Conservation (phyloP, 495 filamentous ascomycete species). For the Saxispiralis lemnorum region DNA sequence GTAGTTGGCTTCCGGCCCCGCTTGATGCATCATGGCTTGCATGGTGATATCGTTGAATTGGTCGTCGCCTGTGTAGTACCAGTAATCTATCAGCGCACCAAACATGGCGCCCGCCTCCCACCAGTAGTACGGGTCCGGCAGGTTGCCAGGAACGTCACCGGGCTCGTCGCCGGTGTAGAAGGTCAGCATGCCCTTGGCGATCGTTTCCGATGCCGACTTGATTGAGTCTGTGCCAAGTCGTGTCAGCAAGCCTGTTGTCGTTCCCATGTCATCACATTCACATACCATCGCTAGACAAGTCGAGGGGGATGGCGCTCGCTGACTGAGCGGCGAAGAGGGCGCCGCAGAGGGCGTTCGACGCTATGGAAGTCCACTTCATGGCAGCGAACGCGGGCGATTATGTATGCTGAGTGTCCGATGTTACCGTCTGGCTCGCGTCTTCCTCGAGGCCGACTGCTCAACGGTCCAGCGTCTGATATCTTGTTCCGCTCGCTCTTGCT, state of each 20-base stretch:
- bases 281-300: conserved; percentile 1
- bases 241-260: background rate
- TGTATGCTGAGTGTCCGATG: too few relatives aligned
- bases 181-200: conserved; percentile 22
- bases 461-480: too few relatives aligned
- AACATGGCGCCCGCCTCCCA: conserved; percentile 36
- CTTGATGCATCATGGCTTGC: conserved; percentile 34
- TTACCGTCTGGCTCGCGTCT: too few relatives aligned
- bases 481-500: too few relatives aligned
- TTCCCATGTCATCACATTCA: background rate
- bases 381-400: background rate
- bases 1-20: conserved; percentile 31
- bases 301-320: conserved; percentile 5
- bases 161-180: conserved; percentile 31
- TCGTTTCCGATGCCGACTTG: conserved; percentile 19
- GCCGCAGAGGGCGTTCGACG: conserved; percentile 2
- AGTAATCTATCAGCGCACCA: conserved; percentile 33
- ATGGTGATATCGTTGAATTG: conserved; percentile 34
- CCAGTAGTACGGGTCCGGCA: conserved; percentile 28
- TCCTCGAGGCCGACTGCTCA: too few relatives aligned
- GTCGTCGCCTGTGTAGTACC: conserved; percentile 37
- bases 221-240: conserved; percentile 18
- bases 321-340: conserved; percentile 9
- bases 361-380: too few relatives aligned
- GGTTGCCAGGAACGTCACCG: conserved; percentile 26